phyloP scores from a whole-genome alignment of 805 yeast species.

The Saccharomycopsis schoenii region DNA sequence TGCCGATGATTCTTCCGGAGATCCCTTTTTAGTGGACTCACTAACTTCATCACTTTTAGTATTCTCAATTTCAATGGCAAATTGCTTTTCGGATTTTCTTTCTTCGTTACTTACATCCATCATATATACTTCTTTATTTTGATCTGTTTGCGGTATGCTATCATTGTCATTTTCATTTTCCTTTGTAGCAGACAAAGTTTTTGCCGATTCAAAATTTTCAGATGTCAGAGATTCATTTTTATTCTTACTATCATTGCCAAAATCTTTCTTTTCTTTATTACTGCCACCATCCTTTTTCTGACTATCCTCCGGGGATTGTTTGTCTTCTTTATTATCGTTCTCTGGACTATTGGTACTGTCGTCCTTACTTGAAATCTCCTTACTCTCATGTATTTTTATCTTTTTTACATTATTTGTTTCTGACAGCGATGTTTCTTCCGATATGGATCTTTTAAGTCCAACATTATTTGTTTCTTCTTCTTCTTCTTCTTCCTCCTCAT shows the following conservation, averaged over 20 bases:
- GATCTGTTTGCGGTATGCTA: neutral
- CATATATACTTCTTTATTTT: neutral
- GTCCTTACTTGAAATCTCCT: neutral
- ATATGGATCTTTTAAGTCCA: neutral
- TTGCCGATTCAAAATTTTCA: neutral
- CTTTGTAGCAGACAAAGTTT: neutral
- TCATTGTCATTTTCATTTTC: neutral
- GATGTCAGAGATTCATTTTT: neutral
- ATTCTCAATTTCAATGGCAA: neutral
- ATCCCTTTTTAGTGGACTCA: neutral
- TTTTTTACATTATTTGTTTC: neutral
- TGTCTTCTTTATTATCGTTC: neutral
- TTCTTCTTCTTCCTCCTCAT: slow-evolving; percentile 14
- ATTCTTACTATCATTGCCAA: neutral
- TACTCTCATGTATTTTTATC: neutral
- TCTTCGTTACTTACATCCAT: neutral
- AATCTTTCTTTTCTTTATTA: neutral
- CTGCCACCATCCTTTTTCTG: neutral
- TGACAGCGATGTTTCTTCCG: neutral
- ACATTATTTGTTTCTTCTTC: neutral
- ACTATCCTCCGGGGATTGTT: neutral
- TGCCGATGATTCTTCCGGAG: neutral
- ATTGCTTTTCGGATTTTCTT: neutral
- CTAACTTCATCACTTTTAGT: neutral
- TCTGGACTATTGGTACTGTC: neutral